phyloP scores from a whole-genome alignment of 169 alveolate species.

The Hepatocystis sp. region DNA sequence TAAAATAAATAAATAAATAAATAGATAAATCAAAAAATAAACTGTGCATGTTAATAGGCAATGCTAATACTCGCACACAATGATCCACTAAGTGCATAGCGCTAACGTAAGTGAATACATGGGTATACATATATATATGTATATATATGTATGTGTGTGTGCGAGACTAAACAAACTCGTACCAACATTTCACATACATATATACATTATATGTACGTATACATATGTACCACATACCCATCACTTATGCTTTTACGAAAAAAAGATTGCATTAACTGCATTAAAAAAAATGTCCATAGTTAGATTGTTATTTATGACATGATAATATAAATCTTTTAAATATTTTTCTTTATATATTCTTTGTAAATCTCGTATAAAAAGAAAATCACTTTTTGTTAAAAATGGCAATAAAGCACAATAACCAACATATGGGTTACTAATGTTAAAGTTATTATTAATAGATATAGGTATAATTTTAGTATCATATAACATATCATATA shows the following conservation, averaged over 20 bases:
- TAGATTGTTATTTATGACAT: conserved; percentile 29
- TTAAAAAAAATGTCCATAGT: conserved; percentile 41
- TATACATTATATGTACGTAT: neutral
- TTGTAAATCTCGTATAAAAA: conserved; percentile 30
- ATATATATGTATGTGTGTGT: neutral
- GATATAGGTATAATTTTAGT: conserved; percentile 36
- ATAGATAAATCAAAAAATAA: too few species aligned
- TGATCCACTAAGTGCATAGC: neutral
- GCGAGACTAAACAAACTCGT: too few species aligned
- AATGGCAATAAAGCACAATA: conserved; percentile 84
- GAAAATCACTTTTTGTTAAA: conserved; percentile 70
- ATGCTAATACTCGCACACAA: too few species aligned
- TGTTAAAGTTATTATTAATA: conserved; percentile 40
- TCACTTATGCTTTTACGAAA: too few species aligned
- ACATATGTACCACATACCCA: too few species aligned
- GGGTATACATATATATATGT: neutral
- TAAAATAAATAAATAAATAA: too few species aligned
- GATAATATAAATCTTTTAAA: conserved; percentile 20
- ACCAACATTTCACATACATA: neutral
- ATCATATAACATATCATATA: conserved; percentile 20
- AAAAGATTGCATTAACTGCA: conserved; percentile 53
- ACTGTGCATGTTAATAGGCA: too few species aligned
- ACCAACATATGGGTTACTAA: conserved; percentile 80
- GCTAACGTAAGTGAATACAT: neutral
- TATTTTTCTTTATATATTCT: conserved; percentile 74